Evolutionary conservation across 2,329 filamentous ascomycete genomes (phyloP).

Genomic region (Scedosporium boydii): DNA sequence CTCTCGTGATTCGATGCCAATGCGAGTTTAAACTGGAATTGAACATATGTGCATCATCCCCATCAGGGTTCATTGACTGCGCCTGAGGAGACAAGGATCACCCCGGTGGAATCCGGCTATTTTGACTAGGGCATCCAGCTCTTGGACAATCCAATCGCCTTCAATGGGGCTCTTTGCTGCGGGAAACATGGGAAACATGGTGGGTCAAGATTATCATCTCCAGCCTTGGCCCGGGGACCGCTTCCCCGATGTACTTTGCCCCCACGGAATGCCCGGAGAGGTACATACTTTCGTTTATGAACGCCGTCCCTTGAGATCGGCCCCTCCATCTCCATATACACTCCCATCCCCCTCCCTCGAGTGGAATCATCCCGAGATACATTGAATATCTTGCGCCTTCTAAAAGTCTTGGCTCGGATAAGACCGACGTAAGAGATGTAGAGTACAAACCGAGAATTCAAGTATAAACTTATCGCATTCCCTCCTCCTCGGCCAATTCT

Average conservation of each 20-base stretch:
- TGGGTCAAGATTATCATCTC: neutral
- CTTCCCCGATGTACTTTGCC: too few species aligned
- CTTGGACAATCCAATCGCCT: neutral
- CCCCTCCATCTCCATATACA: neutral
- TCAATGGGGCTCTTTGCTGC: neutral
- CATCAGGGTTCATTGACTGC: too few species aligned
- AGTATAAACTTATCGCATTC: neutral
- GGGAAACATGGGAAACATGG: too few species aligned
- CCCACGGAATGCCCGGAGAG: too few species aligned
- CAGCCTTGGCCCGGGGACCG: too few species aligned
- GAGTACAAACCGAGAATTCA: neutral
- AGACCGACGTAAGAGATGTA: conserved; percentile 3
- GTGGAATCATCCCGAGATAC: neutral
- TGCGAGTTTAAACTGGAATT: too few species aligned
- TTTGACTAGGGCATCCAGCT: neutral
- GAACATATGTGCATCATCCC: too few species aligned
- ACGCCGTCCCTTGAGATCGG: neutral
- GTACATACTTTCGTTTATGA: neutral
- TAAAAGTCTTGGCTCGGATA: conserved; percentile 1
- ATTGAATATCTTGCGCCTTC: neutral
- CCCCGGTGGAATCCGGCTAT: neutral
- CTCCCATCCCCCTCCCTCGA: neutral
- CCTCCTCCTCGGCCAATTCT: neutral
- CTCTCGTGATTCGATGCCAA: too few species aligned
- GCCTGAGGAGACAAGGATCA: too few species aligned